A percentile compares a stretch with the other conserved stretches of the same genome.
Evolutionary conservation across 345 rosid genomes (phyloP).

Genomic region (Ricinus communis): DNA sequence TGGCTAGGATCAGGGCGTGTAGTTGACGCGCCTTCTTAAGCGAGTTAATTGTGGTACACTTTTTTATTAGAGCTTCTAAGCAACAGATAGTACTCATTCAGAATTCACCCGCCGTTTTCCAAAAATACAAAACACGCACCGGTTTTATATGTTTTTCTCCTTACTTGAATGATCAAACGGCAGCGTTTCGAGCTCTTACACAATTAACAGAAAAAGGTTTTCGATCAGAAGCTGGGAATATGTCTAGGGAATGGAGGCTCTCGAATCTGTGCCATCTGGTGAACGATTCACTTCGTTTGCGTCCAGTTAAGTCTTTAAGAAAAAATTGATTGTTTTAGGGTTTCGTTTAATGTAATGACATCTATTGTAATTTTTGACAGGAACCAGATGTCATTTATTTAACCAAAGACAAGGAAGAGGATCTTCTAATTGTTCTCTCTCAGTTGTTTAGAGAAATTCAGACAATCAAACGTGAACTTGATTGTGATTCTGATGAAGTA

Average conservation of each 20-base stretch:
- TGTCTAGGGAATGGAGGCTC: slow-evolving; percentile 31
- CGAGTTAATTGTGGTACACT: slow-evolving; percentile 48
- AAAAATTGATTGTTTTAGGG: not conserved
- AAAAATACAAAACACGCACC: slow-evolving; percentile 6
- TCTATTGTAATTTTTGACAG: slow-evolving; percentile 20
- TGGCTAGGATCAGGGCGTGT: slow-evolving; percentile 61
- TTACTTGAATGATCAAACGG: not conserved
- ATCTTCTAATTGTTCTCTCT: slow-evolving; percentile 53
- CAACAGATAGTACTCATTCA: slow-evolving; percentile 38
- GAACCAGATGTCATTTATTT: slow-evolving; percentile 26
- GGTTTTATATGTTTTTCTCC: not conserved
- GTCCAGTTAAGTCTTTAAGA: slow-evolving; percentile 30
- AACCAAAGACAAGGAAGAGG: slow-evolving; percentile 44
- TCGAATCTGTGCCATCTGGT: slow-evolving; percentile 47
- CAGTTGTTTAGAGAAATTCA: slow-evolving; percentile 53
- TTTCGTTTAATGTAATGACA: not conserved
- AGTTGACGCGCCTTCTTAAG: slow-evolving; percentile 53
- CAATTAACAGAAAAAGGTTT: not conserved
- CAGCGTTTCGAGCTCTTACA: not conserved
- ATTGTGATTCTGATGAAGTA: slow-evolving; percentile 25
- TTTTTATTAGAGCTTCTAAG: slow-evolving; percentile 39
- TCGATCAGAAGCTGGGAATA: slow-evolving; percentile 18
- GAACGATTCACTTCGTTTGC: slow-evolving; percentile 36
- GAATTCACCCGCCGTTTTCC: not conserved
- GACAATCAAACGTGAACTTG: slow-evolving; percentile 37